Conservation (phyloP, 2,329 filamentous ascomycete species). For the Colletotrichum liriopes region DNA sequence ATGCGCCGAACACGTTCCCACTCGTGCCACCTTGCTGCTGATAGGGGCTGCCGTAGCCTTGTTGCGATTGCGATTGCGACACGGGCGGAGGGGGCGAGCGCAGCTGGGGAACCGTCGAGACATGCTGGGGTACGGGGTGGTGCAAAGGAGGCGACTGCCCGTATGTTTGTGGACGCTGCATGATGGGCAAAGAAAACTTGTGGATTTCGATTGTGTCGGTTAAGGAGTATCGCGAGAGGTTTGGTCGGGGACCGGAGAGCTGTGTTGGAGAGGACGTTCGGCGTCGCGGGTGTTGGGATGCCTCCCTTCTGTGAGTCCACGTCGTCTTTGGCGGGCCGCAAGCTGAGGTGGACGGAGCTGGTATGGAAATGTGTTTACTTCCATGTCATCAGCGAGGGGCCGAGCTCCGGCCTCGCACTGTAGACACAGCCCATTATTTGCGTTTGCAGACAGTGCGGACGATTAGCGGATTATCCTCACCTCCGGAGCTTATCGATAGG, state of each 20-base stretch:
- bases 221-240: neutral
- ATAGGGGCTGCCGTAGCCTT: constrained; percentile 79
- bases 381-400: constrained; percentile 36
- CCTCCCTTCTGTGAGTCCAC: constrained; percentile 33
- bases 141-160: constrained; percentile 93
- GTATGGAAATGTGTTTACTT: constrained; percentile 51
- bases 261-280: constrained; percentile 7
- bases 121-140: constrained; percentile 97
- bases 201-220: constrained; percentile 29
- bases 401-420: constrained; percentile 1
- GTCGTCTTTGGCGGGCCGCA: constrained; percentile 35
- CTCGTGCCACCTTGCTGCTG: constrained; percentile 73
- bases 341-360: constrained; percentile 39
- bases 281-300: constrained; percentile 27
- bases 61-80: constrained; percentile 77
- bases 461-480: neutral
- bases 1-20: constrained; percentile 77
- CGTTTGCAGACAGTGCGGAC: neutral
- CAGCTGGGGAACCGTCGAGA: constrained; percentile 97
- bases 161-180: constrained; percentile 89
- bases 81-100: constrained; percentile 91
- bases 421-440: rapidly evolving
- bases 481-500: constrained; percentile 36
- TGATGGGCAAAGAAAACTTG: constrained; percentile 59
- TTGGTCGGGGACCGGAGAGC: neutral